phyloP scores from a whole-genome alignment of 441 rosid species.

The Eruca vesicaria region DNA sequence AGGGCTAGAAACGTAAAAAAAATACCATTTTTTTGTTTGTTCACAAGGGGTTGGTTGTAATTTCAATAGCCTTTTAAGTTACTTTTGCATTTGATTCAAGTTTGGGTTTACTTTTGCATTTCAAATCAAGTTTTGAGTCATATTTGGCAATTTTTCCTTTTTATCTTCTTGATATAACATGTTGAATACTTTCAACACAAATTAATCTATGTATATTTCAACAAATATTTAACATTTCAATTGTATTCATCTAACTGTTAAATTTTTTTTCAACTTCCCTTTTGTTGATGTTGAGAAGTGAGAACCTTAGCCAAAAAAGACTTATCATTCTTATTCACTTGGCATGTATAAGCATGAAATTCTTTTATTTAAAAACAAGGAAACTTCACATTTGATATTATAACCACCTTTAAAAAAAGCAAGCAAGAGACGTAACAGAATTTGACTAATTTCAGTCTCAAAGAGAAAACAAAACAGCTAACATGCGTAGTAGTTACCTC shows the following conservation, averaged over 20 bases:
- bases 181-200: neutral
- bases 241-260: neutral
- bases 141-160: no score
- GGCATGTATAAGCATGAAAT: neutral
- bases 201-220: neutral
- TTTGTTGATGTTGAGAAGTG: no score
- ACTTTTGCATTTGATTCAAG: no score
- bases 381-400: neutral
- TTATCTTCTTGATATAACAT: neutral
- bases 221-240: neutral
- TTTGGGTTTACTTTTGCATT: no score
- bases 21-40: no score
- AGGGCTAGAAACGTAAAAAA: no score
- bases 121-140: no score
- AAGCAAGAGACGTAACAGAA: neutral
- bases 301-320: neutral
- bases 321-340: neutral
- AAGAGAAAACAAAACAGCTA: conserved; percentile 10
- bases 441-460: neutral
- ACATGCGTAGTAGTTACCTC: neutral
- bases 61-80: no score
- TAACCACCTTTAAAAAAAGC: neutral
- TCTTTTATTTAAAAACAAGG: no score
- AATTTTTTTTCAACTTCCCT: neutral
- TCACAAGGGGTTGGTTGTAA: no score